Base-by-base conservation (phyloP, 2,329 filamentous ascomycete species). In the Xylaria sp. region DNA sequence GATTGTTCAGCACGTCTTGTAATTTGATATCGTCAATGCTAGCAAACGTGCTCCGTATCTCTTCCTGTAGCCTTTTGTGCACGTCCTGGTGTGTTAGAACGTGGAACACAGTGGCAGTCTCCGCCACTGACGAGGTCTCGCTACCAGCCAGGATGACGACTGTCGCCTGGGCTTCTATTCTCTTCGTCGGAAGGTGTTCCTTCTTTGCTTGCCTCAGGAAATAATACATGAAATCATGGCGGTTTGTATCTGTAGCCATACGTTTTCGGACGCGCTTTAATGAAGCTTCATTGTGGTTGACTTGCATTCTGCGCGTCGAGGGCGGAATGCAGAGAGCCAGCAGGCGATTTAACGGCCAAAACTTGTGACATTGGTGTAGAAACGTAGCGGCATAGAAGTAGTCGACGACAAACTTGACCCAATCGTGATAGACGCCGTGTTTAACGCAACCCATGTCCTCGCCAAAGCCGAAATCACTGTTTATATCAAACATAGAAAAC, bases 61-160 rank as follows among this genome's bases (percentile, higher is more conserved):
- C 24, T 26, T 63, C 61, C 20, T 62, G 62, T 38, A 57, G 16
- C 37, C 59, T 62, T 26, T 37, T 56, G 18, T 60, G 57, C 11
- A 64, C 20, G 34, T 62, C 54, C 6, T 60, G 62, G 29, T 63
- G 61, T 17, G 61, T 59, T 59, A 61, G 39, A n/a, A 50, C 18
- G 39, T 53, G 39, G n/a, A 48, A 53, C 18, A 53, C n/a, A 2
- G 39, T 29, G 2, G 44, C 50, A 21, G 50, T 48, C 39, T 53
- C 44, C 34, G 50, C 50, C 16, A 48, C 44, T 5, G 50, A 53
- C 20, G 50, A 48, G 9, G 50, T 48, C 37, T 48, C 50, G 44
- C 50, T 53, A 16, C 44, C 50, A 17, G 44, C 50, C 4, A 53
- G 39, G n/a, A 53, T 48, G 4, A 53, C 24, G 11, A 53, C 44